phyloP scores from a whole-genome alignment of 2,329 filamentous ascomycete genomes.

The Colletotrichum caudatum region DNA sequence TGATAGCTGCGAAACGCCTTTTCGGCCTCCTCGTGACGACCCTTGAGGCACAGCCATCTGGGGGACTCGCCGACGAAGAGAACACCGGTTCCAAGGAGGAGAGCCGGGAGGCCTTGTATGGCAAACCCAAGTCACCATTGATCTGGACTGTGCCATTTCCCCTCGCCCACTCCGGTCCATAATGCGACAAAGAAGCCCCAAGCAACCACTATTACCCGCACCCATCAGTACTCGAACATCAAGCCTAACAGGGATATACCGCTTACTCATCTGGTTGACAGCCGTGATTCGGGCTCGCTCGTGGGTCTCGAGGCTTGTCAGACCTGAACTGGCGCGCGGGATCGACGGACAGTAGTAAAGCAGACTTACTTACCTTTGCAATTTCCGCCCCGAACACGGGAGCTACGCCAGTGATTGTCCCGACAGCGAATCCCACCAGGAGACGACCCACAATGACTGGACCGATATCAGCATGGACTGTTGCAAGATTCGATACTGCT shows the following conservation, averaged over 20 bases:
- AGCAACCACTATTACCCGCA: constrained; percentile 52
- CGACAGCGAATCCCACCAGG: constrained; percentile 54
- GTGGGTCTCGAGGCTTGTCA: constrained; percentile 46
- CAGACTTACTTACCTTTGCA: constrained; percentile 49
- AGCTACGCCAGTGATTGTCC: constrained; percentile 56
- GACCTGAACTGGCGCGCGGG: neutral
- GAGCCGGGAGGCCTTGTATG: constrained; percentile 51
- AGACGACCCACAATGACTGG: constrained; percentile 55
- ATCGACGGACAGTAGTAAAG: neutral
- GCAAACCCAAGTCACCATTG: constrained; percentile 56
- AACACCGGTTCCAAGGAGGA: constrained; percentile 51
- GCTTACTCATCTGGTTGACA: constrained; percentile 56
- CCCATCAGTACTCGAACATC: too few species aligned
- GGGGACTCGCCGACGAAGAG: constrained; percentile 53
- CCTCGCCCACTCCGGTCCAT: constrained; percentile 55
- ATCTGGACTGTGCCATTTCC: constrained; percentile 53
- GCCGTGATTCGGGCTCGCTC: constrained; percentile 56
- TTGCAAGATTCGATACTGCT: neutral
- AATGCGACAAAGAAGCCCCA: constrained; percentile 57
- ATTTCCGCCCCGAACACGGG: constrained; percentile 57
- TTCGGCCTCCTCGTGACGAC: constrained; percentile 52
- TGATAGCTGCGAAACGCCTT: constrained; percentile 52
- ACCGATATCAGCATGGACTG: neutral
- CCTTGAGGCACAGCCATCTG: constrained; percentile 53
- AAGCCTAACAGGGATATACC: accelerated